Evolutionary conservation across 768 basidiomycete species (phyloP), one percentile per base, ranked within the genome.

Genomic region (Kwoniella botswanensis): DNA sequence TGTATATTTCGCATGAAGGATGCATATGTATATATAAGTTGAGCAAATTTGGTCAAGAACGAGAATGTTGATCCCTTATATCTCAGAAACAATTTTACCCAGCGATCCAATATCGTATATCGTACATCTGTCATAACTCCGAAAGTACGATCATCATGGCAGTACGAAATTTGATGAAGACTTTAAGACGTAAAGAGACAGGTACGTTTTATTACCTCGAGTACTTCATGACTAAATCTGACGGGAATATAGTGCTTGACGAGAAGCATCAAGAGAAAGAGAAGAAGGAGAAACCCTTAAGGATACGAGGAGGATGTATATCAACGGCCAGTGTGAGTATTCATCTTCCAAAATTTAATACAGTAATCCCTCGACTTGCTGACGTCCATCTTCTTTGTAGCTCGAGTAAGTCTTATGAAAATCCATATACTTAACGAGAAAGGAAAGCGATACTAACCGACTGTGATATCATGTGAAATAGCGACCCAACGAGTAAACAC

Each of bases 401-500:
- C 59, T 61, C 22, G 59, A 43, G 59, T 61, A 61, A 42, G 59
- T 61, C 35, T 41, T 22, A 59, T 11, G 55, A n/a, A 17, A 24
- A 12, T 56, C 21, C n/a, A 12, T n/a, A 56, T 17, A 6, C 4
- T 56, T 22, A 22, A n/a, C 26, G 26, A 26, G 26, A 56, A 24
- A 12, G 22, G 12, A 12, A 12, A 56, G 18, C 15, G 1, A 4
- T n/a, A 59, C 13, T 41, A 4, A 29, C 13, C 22, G 4, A 22
- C 13, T 29, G 57, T 21, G 7, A 59, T 59, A 17, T 1, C 7
- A 59, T 29, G 15, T 59, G 26, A 13, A 59, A 29, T 22, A 61
- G 59, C 22, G 59, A 61, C 41, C 59, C 59, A 21, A 61, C 59
- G 11, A 61, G 59, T 43, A 61, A 61, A 61, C 35, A 61, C 41